Conservation (phyloP, 106 monocot species). For the Dendrobium chrysotoxum region DNA sequence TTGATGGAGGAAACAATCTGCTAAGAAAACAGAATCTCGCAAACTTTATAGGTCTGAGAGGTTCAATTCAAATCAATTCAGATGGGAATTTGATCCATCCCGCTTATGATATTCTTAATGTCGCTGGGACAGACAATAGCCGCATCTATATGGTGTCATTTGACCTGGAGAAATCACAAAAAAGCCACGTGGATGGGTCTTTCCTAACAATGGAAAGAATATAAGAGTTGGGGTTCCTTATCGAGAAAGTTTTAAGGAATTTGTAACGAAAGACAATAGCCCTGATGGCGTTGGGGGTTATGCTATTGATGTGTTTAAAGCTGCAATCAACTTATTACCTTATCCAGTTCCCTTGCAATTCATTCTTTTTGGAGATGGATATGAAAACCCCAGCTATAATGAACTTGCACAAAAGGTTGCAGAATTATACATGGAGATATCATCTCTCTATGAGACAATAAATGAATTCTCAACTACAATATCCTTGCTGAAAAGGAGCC, state of each 20-base stretch:
- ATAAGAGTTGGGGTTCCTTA: constrained; percentile 48
- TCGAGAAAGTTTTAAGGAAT: constrained; percentile 38
- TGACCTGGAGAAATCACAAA: constrained; percentile 51
- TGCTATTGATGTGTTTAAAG: constrained; percentile 56
- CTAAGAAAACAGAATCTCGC: constrained; percentile 21
- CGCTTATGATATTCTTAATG: constrained; percentile 51
- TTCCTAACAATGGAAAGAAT: constrained; percentile 45
- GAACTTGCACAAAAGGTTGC: constrained; percentile 49
- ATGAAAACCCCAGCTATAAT: constrained; percentile 41
- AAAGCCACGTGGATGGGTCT: constrained; percentile 66
- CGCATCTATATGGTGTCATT: constrained; percentile 33
- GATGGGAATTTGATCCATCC: constrained; percentile 41
- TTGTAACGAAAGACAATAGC: constrained; percentile 28
- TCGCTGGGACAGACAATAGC: constrained; percentile 23
- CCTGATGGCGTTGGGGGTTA: constrained; percentile 39
- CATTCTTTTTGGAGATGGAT: constrained; percentile 45
- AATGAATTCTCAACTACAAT: constrained; percentile 83
- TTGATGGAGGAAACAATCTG: constrained; percentile 31
- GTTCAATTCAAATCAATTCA: constrained; percentile 31
- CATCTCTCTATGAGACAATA: constrained; percentile 71
- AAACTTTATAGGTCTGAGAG: constrained; percentile 34
- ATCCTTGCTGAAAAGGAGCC: constrained; percentile 52
- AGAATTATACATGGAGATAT: constrained; percentile 52
- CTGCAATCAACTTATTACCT: constrained; percentile 48
- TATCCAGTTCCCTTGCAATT: constrained; percentile 49